A percentile compares a stretch with the other conserved stretches of the same genome.
phyloP scores from a whole-genome alignment of 768 basidiomycete genomes.

The Boletus reticuloceps region DNA sequence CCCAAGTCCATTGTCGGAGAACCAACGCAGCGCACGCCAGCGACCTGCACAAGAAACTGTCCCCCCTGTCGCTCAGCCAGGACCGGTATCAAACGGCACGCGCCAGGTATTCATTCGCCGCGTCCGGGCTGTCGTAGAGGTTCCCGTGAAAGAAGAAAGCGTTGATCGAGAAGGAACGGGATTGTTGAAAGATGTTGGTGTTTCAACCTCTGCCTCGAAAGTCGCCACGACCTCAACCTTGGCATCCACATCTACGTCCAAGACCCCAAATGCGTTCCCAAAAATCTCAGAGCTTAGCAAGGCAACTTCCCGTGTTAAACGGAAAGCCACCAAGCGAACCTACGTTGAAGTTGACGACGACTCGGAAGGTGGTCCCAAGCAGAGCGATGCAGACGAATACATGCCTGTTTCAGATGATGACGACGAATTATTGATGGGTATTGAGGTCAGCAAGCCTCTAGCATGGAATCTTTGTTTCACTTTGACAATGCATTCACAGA shows the following conservation, averaged over 20 bases:
- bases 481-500: conserved; percentile 27
- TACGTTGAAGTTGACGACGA: conserved; percentile 35
- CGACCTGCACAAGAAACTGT: conserved; percentile 12
- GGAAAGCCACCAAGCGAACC: conserved; percentile 23
- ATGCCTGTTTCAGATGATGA: conserved; percentile 42
- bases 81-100: conserved; percentile 8
- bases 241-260: conserved; percentile 5
- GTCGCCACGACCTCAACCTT: conserved; percentile 14
- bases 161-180: conserved; percentile 36
- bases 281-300: conserved; percentile 1
- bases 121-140: conserved; percentile 56
- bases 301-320: conserved; percentile 14
- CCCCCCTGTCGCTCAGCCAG: conserved; percentile 1
- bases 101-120: conserved; percentile 49
- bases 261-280: conserved; percentile 8
- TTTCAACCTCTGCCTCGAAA: conserved; percentile 15
- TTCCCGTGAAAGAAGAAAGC: conserved; percentile 65
- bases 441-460: conserved; percentile 42
- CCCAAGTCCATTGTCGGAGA: conserved; percentile 32
- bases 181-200: background rate
- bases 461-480: background rate
- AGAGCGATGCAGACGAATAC: conserved; percentile 9
- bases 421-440: conserved; percentile 61
- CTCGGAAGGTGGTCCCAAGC: conserved; percentile 14
- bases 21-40: conserved; percentile 25